Evolutionary conservation across 2,329 filamentous ascomycete species (phyloP).

Genomic region (Chaetomiaceae sp.): DNA sequence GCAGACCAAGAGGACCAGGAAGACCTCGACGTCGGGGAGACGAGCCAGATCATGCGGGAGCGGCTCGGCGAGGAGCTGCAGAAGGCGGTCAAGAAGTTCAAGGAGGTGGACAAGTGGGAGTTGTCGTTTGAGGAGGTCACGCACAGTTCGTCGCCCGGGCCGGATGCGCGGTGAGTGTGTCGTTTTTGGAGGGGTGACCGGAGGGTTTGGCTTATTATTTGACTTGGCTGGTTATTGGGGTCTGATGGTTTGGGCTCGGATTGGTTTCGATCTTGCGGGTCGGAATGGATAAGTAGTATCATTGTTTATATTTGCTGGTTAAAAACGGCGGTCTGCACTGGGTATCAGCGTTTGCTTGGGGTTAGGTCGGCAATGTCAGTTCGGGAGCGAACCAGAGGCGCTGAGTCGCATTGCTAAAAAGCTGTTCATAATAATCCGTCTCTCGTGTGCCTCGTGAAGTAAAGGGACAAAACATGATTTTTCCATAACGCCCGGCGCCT

Average conservation of each 20-base stretch:
- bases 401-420: background rate
- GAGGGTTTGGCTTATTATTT: background rate
- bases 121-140: conserved; percentile 62
- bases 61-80: conserved; percentile 48
- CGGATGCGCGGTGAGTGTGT: conserved; percentile 43
- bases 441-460: conserved; percentile 1
- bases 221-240: background rate
- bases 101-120: conserved; percentile 65
- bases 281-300: background rate
- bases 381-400: background rate
- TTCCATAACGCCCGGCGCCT: conserved; percentile 1
- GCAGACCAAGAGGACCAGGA: conserved; percentile 36
- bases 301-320: conserved; percentile 15
- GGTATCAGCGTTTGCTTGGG: conserved; percentile 14
- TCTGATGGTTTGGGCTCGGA: background rate
- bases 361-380: background rate
- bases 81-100: conserved; percentile 57
- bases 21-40: conserved; percentile 24
- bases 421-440: background rate
- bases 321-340: conserved; percentile 13
- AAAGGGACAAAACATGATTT: no score
- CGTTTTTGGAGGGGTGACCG: no score
- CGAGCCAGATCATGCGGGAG: conserved; percentile 24
- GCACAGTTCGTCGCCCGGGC: conserved; percentile 47
- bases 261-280: background rate